Conservation (phyloP, 2,329 filamentous ascomycete species). For the Paramyrothecium roridum region DNA sequence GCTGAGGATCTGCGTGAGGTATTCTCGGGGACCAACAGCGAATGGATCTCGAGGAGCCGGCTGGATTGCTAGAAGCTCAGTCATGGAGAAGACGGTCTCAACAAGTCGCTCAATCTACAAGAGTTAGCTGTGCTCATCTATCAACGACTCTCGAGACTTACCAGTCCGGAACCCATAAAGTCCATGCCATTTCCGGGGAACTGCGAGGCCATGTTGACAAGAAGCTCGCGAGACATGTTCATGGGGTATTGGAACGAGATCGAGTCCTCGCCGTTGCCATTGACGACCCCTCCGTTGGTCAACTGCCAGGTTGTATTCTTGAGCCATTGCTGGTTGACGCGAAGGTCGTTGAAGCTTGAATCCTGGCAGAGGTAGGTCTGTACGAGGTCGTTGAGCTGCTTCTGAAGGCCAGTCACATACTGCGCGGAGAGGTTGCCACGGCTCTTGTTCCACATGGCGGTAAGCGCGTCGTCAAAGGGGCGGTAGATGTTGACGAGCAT, state of each 20-base stretch:
- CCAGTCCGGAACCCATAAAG: conserved; percentile 69
- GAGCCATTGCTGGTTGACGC: conserved; percentile 62
- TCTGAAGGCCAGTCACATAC: conserved; percentile 57
- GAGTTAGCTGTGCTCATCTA: background rate
- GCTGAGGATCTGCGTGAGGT: conserved; percentile 66
- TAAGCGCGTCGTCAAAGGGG: conserved; percentile 63
- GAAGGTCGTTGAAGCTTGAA: conserved; percentile 51
- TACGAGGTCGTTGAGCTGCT: conserved; percentile 56
- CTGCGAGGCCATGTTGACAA: conserved; percentile 64
- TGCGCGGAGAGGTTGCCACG: conserved; percentile 52
- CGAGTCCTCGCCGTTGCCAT: conserved; percentile 42
- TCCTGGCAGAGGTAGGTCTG: conserved; percentile 51
- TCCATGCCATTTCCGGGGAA: conserved; percentile 73
- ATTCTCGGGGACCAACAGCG: conserved; percentile 65
- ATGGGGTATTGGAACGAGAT: conserved; percentile 63
- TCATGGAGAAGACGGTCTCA: conserved; percentile 70
- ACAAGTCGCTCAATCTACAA: conserved; percentile 73
- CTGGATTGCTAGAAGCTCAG: conserved; percentile 67
- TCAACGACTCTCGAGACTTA: conserved; percentile 34
- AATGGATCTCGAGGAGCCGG: conserved; percentile 61
- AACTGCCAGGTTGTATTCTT: conserved; percentile 64
- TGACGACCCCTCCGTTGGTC: conserved; percentile 45
- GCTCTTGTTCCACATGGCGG: conserved; percentile 65
- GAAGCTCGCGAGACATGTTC: conserved; percentile 59
- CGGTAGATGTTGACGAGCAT: conserved; percentile 61